Conservation (phyloP, 305 asterid species). For the Caryopteris hybrid region DNA sequence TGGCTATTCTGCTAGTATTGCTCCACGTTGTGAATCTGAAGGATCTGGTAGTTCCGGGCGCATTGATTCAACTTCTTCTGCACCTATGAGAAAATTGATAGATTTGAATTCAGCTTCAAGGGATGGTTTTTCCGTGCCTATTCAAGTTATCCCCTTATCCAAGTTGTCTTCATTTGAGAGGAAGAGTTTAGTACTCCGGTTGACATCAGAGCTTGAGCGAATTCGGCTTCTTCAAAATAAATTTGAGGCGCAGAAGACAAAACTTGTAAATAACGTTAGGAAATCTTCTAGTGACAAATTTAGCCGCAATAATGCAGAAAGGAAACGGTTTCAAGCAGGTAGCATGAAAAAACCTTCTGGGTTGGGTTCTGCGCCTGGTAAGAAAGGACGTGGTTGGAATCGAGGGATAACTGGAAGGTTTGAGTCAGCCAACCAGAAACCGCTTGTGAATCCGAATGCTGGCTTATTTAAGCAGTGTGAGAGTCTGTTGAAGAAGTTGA, state of each 20-base stretch:
- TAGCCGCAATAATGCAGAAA: conserved; percentile 36
- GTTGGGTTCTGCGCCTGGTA: conserved; percentile 30
- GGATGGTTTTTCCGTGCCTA: conserved; percentile 70
- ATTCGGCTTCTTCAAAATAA: conserved; percentile 49
- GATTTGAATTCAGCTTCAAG: conserved; percentile 65
- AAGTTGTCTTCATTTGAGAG: conserved; percentile 56
- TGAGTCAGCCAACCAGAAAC: conserved; percentile 30
- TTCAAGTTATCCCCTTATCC: conserved; percentile 52
- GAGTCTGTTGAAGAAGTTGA: conserved; percentile 63
- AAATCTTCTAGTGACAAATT: conserved; percentile 51
- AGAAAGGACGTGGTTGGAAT: conserved; percentile 49
- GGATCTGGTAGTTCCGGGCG: conserved; percentile 69
- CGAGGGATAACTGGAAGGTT: conserved; percentile 64
- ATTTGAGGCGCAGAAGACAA: conserved; percentile 38
- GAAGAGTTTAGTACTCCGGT: conserved; percentile 43
- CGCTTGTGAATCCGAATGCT: conserved; percentile 29
- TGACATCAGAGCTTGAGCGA: conserved; percentile 73
- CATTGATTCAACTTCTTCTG: conserved; percentile 38
- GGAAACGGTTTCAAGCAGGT: conserved; percentile 34
- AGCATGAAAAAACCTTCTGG: conserved; percentile 38
- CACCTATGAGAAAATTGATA: conserved; percentile 63
- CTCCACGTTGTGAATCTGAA: conserved; percentile 58
- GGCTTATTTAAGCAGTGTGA: conserved; percentile 60
- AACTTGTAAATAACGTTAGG: conserved; percentile 30
- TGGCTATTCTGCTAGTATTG: conserved; percentile 49